Base-by-base conservation (phyloP, 1,139 yeast genomes). In the Geotrichum fermentans region DNA sequence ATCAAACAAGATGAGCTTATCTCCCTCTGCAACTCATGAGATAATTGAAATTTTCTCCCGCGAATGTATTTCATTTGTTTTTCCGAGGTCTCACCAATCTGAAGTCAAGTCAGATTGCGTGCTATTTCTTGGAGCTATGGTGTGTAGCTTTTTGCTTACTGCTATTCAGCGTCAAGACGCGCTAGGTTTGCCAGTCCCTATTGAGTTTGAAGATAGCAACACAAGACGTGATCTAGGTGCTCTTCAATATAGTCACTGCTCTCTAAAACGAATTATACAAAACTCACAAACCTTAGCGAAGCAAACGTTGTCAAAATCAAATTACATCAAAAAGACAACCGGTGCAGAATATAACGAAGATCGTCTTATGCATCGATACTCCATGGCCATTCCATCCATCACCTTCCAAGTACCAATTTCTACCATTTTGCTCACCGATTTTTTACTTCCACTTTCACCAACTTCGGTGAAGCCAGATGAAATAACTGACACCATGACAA, bases 371-470 rank as follows among this genome's bases (percentile, higher is more conserved):
- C 49, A 40, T 11, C 11, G 42, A 16, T 49, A 39, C 24, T 40
- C 44, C 4, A 45, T 45, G 41, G 49, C 37, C 4, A 29, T 40
- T 4, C 26, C 50, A 5, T 18, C 44, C 13, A 17, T 45, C 7
- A 24, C 28, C 7, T 42, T 32, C 18, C 49, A 45, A 33, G 41
- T 43, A 3, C 50, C 50, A 5, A 26, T 41, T 24, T 18, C 30
- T 4, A 16, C 40, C 16, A 40, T 22, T 20, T 28, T 49, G 16
- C 34, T 42, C 11, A 41, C 45, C 8, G 52, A 49, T 20, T 45
- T 49, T 29, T 20, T 49, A 13, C 37, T 45, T 11, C 45, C 45
- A 10, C 24, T 45, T n/a, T 38, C 47, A 2, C 45, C 47, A 2
- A 29, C 42, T 4, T 13, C n/a, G 6, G 24, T 39, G 6, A 7